Evolutionary conservation across 2,329 filamentous ascomycete species (phyloP), one percentile per base, ranked within the genome.

Genomic region (Pleurostoma richardsiae): DNA sequence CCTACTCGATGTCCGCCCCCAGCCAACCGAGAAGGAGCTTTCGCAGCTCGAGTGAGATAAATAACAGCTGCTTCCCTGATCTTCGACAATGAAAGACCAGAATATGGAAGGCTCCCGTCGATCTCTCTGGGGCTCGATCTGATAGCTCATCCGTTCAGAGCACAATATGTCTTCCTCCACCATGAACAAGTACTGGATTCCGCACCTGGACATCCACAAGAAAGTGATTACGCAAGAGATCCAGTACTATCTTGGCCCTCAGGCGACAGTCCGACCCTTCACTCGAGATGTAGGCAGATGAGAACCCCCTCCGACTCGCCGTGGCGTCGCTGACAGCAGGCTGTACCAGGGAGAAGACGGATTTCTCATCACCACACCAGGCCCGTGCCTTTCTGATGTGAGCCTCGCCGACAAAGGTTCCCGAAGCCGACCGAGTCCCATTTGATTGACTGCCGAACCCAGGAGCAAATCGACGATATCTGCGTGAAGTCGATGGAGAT

Each of bases 381-480:
- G 79, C 31, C 67, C 72, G 46, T 82, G 77, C 58, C 61, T 82
- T 54, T 79, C 76, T 54, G 79, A 83, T 67, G 79, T 82, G 64
- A 73, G 77, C 57, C 40, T 42, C 41, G 27, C 47, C 44, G 30
- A 36, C 27, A 6, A 30, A 36, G n/a, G 33, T 41, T 19, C 26
- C 45, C 26, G 30, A 26, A 45, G 33, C 33, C 41, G 29, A 31
- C 39, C n/a, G 19, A 27, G 43, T 43, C 48, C 55, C 48, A 47
- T 48, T 36, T 45, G 41, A 50, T 49, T 61, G 47, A 61, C 47
- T 46, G 31, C 52, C 47, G 42, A 42, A 47, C 39, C 46, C 56
- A 82, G 79, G 78, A 81, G 63, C 79, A 82, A 69, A 82, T 82
- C 52, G 77, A 82, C 56, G 79, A 82, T 55, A 80, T 82, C 46